Percentiles rank a stretch among this genome's conserved stretches.
Conservation (phyloP, 345 rosid species). For the Gossypium sturtianum region DNA sequence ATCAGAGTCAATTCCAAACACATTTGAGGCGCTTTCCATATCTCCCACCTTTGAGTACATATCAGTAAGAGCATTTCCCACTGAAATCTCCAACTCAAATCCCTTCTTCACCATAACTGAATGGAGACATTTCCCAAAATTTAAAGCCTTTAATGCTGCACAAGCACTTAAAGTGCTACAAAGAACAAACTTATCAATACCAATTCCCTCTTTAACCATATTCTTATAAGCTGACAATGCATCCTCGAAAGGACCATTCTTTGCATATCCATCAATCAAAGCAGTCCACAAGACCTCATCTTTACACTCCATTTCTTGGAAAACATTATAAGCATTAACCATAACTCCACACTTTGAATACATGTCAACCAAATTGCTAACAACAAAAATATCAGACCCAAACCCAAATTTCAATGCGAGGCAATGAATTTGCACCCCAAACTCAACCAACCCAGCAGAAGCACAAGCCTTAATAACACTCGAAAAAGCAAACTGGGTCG, state of each 20-base stretch:
- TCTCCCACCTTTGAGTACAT: constrained; percentile 31
- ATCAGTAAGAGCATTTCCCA: constrained; percentile 30
- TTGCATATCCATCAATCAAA: constrained; percentile 31
- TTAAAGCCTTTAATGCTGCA: constrained; percentile 24
- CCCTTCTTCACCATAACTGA: constrained; percentile 25
- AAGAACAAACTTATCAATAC: constrained; percentile 20
- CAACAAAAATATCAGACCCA: constrained; percentile 10
- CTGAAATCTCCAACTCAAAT: constrained; percentile 22
- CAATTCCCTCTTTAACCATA: constrained; percentile 15
- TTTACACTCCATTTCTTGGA: constrained; percentile 24
- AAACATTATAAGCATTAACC: constrained; percentile 21
- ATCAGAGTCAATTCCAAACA: constrained; percentile 18
- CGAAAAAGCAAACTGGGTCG: constrained; percentile 15
- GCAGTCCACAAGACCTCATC: constrained; percentile 34
- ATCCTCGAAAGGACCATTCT: constrained; percentile 27
- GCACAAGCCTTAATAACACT: constrained; percentile 15
- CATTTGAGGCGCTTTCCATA: constrained; percentile 28
- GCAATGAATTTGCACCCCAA: constrained; percentile 12
- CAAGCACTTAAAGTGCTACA: constrained; percentile 24
- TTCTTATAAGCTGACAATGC: constrained; percentile 20
- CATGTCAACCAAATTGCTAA: constrained; percentile 15
- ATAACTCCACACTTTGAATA: constrained; percentile 18
- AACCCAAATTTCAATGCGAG: constrained; percentile 11
- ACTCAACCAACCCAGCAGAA: constrained; percentile 4
- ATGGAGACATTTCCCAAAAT: constrained; percentile 29